Conservation (phyloP, 2,329 filamentous ascomycete genomes). For the Fusarium sp. region DNA sequence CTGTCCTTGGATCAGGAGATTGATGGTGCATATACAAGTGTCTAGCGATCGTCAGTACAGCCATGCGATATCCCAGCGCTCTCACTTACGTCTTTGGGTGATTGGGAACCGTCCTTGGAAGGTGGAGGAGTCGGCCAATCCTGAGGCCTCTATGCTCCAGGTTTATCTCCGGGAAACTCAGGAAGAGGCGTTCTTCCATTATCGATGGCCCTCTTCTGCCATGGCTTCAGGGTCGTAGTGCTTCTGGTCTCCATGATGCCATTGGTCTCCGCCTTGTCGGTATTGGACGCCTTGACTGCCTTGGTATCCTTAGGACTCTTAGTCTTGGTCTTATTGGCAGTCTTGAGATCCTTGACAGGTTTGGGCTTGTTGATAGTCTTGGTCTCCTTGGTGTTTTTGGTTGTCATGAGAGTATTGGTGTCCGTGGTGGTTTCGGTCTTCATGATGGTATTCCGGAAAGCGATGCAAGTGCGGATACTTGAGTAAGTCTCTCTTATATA, state of each 20-base stretch:
- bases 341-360: neutral
- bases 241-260: neutral
- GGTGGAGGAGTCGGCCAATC: neutral
- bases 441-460: neutral
- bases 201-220: neutral
- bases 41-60: neutral
- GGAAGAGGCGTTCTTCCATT: neutral
- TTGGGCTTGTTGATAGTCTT: neutral
- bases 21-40: neutral
- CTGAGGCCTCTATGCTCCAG: neutral
- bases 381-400: neutral
- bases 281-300: neutral
- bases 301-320: neutral
- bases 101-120: neutral
- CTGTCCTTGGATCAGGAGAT: rapidly evolving
- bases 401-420: neutral
- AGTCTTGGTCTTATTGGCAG: too few species aligned
- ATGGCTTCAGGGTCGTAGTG: neutral
- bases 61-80: neutral
- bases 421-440: neutral
- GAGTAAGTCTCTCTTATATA: neutral
- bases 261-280: neutral
- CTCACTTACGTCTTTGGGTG: neutral
- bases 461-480: neutral
- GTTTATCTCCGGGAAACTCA: neutral